Percentiles rank a stretch among this genome's conserved stretches.
phyloP scores from a whole-genome alignment of 345 rosid species.

The Excoecaria cochinchinensis region DNA sequence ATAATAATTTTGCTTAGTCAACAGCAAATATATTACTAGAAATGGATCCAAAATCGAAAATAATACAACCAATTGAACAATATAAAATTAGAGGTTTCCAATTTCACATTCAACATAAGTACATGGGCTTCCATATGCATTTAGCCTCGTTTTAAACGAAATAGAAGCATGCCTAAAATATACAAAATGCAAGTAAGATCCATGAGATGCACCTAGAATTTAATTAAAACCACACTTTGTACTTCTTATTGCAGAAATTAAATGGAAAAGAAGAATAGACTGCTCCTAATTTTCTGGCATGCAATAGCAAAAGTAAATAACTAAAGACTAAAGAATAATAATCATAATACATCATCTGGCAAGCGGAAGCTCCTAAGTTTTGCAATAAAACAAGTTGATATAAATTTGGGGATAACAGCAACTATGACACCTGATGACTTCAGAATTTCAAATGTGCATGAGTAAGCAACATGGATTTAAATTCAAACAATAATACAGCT shows the following conservation, averaged over 20 bases:
- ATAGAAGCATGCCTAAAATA: not conserved
- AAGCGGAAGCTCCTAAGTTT: not conserved
- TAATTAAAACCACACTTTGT: not conserved
- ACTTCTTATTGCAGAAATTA: not conserved
- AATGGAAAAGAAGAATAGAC: not conserved
- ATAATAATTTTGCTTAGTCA: too few species aligned
- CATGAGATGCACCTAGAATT: not conserved
- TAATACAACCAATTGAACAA: not conserved
- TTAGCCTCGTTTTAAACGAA: not conserved
- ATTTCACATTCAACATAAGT: not conserved
- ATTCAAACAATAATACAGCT: not conserved
- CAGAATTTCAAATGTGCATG: not conserved
- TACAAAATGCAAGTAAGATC: not conserved
- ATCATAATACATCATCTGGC: not conserved
- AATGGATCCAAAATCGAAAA: not conserved
- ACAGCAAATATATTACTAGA: too few species aligned
- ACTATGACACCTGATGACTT: not conserved
- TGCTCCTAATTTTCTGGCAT: not conserved
- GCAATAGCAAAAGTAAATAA: not conserved
- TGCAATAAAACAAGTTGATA: not conserved
- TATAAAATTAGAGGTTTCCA: not conserved
- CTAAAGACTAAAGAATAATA: not conserved
- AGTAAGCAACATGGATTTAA: not conserved
- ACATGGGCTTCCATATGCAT: not conserved
- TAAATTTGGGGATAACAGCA: not conserved